A percentile compares a stretch with the other conserved stretches of the same genome.
These are phyloP conservation scores for Salix purpurea DNA, from an alignment of 345 rosid species.

Conservation along the genomic window DNA sequence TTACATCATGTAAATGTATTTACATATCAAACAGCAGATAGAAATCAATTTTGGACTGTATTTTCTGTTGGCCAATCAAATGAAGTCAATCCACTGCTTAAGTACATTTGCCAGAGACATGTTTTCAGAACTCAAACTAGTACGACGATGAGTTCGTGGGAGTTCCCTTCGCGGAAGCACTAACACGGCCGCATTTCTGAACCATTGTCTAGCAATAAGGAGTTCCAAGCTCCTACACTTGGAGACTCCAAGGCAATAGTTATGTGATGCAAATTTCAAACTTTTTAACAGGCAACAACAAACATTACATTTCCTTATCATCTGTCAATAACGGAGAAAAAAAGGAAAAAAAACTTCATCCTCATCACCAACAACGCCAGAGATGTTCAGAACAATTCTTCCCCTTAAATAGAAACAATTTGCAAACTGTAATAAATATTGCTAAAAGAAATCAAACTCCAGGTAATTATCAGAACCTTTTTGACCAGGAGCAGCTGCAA, in stretches of 20 bases:
- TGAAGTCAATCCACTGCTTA: not conserved
- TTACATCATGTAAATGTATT: not conserved
- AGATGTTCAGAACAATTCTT: constrained; percentile 36
- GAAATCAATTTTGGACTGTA: not conserved
- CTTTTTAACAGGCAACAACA: constrained; percentile 18
- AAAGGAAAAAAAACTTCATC: constrained; percentile 20
- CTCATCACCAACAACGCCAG: constrained; percentile 29
- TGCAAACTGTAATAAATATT: constrained; percentile 17
- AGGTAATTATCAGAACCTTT: constrained; percentile 78
- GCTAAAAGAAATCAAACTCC: constrained; percentile 91
- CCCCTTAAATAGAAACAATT: constrained; percentile 35
- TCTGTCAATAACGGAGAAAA: constrained; percentile 23
- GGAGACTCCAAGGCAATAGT: not conserved
- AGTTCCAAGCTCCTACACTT: not conserved
- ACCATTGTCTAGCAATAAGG: not conserved
- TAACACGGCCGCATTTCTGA: not conserved
- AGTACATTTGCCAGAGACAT: not conserved
- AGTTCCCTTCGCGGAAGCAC: not conserved
- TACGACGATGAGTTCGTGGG: no score
- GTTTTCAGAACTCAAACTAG: not conserved
- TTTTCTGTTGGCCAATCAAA: not conserved
- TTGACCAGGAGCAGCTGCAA: constrained; percentile 38
- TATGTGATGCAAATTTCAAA: constrained; percentile 16
- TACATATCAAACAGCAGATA: not conserved
- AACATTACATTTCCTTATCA: constrained; percentile 37